Conservation (phyloP, 148 eudicot species). For the Cornus controversa region DNA sequence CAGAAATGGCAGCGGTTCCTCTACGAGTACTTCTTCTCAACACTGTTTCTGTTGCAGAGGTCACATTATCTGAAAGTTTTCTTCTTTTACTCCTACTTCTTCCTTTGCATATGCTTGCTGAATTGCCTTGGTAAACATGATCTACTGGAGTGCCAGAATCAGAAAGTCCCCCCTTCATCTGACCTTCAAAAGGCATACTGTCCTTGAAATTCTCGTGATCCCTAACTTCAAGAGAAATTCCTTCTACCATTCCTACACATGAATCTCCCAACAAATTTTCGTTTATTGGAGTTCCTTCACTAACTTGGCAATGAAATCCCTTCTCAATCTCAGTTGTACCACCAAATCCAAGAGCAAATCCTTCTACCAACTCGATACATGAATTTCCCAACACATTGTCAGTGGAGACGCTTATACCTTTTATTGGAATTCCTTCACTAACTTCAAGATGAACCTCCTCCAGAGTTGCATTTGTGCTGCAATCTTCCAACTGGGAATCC, state of each 20-base stretch:
- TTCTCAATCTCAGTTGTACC: no score
- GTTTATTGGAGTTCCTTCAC: constrained; percentile 8
- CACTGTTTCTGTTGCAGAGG: constrained; percentile 40
- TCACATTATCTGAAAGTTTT: constrained; percentile 28
- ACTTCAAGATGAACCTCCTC: constrained; percentile 5
- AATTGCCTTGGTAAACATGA: constrained; percentile 30
- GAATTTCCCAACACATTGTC: constrained; percentile 15
- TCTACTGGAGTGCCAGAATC: constrained; percentile 24
- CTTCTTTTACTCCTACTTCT: constrained; percentile 51
- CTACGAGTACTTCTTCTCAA: constrained; percentile 86
- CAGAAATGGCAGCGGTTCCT: constrained; percentile 34
- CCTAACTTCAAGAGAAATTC: constrained; percentile 7
- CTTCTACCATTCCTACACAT: constrained; percentile 24
- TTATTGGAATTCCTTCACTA: constrained; percentile 10
- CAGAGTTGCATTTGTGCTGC: background rate
- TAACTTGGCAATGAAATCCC: background rate
- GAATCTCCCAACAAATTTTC: constrained; percentile 16
- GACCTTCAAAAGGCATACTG: constrained; percentile 11
- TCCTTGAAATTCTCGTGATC: background rate
- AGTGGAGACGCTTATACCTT: constrained; percentile 1
- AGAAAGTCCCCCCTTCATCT: constrained; percentile 23
- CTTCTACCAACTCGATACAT: constrained; percentile 22
- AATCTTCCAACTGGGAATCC: background rate
- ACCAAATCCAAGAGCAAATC: background rate
- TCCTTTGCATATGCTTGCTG: constrained; percentile 25